A percentile compares a stretch with the other conserved stretches of the same genome.
phyloP scores from a whole-genome alignment of 257 asterid species.

The Leptodermis oblonga region DNA sequence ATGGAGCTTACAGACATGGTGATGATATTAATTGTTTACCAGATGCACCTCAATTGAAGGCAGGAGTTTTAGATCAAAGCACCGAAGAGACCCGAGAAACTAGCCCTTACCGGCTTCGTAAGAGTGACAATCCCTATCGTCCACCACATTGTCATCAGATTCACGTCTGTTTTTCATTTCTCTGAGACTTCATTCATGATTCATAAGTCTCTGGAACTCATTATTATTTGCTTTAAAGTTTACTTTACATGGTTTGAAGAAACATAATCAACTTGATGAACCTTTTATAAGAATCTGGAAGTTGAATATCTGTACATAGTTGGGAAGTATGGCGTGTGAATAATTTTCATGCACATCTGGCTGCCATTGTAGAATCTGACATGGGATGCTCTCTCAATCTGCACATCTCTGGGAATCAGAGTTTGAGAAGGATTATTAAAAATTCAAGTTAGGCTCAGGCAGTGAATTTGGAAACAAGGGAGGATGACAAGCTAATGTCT shows the following conservation, averaged over 20 bases:
- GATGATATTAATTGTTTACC: conserved; percentile 15
- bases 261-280: not conserved
- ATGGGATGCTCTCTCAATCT: conserved; percentile 13
- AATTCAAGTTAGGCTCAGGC: conserved; percentile 6
- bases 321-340: conserved; percentile 19
- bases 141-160: conserved; percentile 50
- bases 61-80: conserved; percentile 23
- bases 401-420: conserved; percentile 15
- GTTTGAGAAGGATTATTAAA: not conserved
- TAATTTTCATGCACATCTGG: conserved; percentile 18
- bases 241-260: not conserved
- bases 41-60: conserved; percentile 20
- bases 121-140: conserved; percentile 50
- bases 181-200: conserved; percentile 8
- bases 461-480: conserved; percentile 1
- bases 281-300: not conserved
- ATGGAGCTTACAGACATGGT: conserved; percentile 26
- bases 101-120: conserved; percentile 31
- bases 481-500: conserved; percentile 7
- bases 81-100: conserved; percentile 14
- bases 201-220: not conserved
- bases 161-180: conserved; percentile 25
- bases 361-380: conserved; percentile 21
- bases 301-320: not conserved
- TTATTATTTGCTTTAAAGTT: not conserved